A percentile compares a stretch with the other conserved stretches of the same genome.
Evolutionary conservation across 2,329 filamentous ascomycete species (phyloP).

Genomic region (Chalara sp.): DNA sequence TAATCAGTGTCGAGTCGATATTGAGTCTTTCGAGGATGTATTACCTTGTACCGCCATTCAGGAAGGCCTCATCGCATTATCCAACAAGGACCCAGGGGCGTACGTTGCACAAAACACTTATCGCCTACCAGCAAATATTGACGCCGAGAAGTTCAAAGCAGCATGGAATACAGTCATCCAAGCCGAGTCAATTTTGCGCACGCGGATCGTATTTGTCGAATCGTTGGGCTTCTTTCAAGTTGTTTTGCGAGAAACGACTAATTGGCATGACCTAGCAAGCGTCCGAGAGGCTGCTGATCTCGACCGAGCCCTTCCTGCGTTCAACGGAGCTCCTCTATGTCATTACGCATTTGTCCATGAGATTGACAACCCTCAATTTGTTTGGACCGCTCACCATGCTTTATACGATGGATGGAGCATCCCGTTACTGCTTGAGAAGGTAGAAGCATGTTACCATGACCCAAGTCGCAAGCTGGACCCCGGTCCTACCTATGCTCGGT

Average conservation of each 20-base stretch:
- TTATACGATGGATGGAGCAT: slow-evolving; percentile 50
- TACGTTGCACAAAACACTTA: slow-evolving; percentile 29
- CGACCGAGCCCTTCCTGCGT: slow-evolving; percentile 18
- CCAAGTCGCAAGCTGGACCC: too few relatives aligned
- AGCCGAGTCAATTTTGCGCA: slow-evolving; percentile 28
- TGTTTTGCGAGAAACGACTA: slow-evolving; percentile 13
- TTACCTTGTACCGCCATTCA: slow-evolving; percentile 17
- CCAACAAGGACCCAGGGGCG: slow-evolving; percentile 23
- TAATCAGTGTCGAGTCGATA: background rate
- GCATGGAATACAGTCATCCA: slow-evolving; percentile 26
- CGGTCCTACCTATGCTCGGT: slow-evolving; percentile 31
- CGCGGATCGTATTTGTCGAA: slow-evolving; percentile 27
- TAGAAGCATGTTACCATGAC: slow-evolving; percentile 14
- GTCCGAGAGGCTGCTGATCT: slow-evolving; percentile 6
- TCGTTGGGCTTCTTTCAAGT: slow-evolving; percentile 21
- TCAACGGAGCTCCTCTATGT: slow-evolving; percentile 18
- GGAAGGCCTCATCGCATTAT: slow-evolving; percentile 31
- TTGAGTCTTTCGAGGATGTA: background rate
- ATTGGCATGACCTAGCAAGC: slow-evolving; percentile 20
- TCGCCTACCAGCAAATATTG: slow-evolving; percentile 4
- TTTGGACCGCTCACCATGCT: slow-evolving; percentile 49
- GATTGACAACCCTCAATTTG: slow-evolving; percentile 27
- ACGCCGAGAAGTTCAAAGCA: slow-evolving; percentile 1
- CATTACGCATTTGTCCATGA: slow-evolving; percentile 16
- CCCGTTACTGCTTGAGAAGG: slow-evolving; percentile 23